These are phyloP conservation scores for Trichophyton equinum DNA, from an alignment of 2,329 filamentous ascomycete species.

Conservation along the genomic window DNA sequence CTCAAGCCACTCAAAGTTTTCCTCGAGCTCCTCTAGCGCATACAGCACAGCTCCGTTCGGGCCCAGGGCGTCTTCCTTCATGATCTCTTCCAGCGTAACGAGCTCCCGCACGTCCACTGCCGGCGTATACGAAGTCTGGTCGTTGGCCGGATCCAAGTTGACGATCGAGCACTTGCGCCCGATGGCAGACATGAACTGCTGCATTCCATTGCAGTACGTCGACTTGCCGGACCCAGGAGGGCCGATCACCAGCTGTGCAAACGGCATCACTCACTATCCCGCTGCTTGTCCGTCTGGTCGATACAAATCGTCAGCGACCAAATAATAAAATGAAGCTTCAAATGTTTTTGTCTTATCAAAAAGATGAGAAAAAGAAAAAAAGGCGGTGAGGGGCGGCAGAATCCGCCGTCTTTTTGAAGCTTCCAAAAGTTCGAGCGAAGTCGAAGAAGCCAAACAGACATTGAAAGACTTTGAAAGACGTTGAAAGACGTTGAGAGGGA, in stretches of 20 bases:
- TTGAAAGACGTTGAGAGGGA: too few species aligned
- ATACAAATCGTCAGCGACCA: too few species aligned
- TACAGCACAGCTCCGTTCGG: conserved; percentile 90
- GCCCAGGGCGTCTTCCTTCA: conserved; percentile 78
- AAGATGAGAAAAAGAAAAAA: not conserved
- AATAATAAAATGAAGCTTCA: too few species aligned
- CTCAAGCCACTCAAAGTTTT: conserved; percentile 87
- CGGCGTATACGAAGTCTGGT: conserved; percentile 75
- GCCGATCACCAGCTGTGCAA: conserved; percentile 76
- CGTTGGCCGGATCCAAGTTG: conserved; percentile 95
- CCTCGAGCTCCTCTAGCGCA: conserved; percentile 85
- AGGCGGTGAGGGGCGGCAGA: conserved; percentile 1
- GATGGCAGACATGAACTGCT: conserved; percentile 94
- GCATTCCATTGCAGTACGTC: conserved; percentile 97
- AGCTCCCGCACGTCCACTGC: conserved; percentile 83
- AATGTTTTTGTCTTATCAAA: not conserved
- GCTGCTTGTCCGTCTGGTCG: too few species aligned
- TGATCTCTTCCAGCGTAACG: conserved; percentile 85
- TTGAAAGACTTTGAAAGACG: too few species aligned
- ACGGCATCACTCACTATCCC: conserved; percentile 32
- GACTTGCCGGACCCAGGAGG: conserved; percentile 92
- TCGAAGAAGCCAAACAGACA: too few species aligned
- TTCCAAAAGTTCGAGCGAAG: not conserved
- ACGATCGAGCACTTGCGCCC: conserved; percentile 88
- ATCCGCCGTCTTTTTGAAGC: not conserved